These are phyloP conservation scores for Trichoderma koningii DNA, from an alignment of 2,329 filamentous ascomycete species.

Conservation along the genomic window DNA sequence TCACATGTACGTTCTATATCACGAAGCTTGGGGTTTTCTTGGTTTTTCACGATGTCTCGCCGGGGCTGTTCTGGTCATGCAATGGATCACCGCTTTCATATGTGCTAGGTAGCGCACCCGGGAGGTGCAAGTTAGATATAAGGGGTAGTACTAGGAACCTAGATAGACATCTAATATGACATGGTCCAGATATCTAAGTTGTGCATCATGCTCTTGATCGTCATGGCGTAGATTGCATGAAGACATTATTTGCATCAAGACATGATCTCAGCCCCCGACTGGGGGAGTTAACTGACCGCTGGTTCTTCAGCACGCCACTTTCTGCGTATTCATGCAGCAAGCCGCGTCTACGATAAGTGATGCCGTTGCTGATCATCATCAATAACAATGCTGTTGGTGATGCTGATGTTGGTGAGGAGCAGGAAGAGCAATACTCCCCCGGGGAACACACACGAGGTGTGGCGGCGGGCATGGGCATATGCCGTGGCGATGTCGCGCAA, in stretches of 20 bases:
- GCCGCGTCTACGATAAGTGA: neutral
- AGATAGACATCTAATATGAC: constrained; percentile 15
- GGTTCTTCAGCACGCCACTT: neutral
- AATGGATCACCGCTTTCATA: constrained; percentile 1
- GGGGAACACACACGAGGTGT: constrained; percentile 1
- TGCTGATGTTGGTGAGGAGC: no score
- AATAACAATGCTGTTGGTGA: no score
- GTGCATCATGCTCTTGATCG: neutral
- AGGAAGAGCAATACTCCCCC: neutral
- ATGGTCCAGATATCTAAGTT: neutral
- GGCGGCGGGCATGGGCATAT: constrained; percentile 2
- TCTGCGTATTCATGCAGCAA: constrained; percentile 5
- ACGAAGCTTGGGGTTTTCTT: constrained; percentile 7
- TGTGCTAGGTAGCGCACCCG: neutral
- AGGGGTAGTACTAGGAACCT: neutral
- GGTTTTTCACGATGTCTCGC: constrained; percentile 3
- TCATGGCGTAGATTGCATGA: neutral
- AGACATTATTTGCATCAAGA: neutral
- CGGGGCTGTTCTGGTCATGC: constrained; percentile 1
- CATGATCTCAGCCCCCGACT: neutral
- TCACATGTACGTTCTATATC: constrained; percentile 15
- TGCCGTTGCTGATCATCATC: no score
- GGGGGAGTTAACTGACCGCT: neutral
- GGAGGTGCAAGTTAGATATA: constrained; percentile 8
- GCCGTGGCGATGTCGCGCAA: constrained; percentile 18